Conservation (phyloP, 192 early-diverging fungal genomes). For the Linnemannia exigua region DNA sequence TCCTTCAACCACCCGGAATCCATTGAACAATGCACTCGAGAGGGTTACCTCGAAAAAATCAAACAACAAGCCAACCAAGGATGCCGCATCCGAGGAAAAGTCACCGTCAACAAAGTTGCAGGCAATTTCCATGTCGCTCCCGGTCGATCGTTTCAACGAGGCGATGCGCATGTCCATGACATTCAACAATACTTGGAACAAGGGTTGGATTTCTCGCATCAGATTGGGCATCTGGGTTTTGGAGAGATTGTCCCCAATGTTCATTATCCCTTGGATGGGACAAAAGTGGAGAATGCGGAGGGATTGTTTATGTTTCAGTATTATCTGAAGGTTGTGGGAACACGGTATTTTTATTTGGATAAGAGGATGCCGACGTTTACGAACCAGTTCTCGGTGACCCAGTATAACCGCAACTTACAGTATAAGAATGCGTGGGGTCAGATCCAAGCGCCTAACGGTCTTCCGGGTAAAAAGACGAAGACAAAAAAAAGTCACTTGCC, state of each 20-base stretch:
- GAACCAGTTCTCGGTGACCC: slow-evolving; percentile 94
- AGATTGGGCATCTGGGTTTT: slow-evolving; percentile 85
- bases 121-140: slow-evolving; percentile 95
- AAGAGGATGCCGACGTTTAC: slow-evolving; percentile 75
- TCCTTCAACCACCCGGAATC: slow-evolving; percentile 76
- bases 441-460: slow-evolving; percentile 3
- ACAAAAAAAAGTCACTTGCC: no score
- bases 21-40: slow-evolving; percentile 91
- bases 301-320: slow-evolving; percentile 80
- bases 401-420: slow-evolving; percentile 75
- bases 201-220: slow-evolving; percentile 84
- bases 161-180: slow-evolving; percentile 84
- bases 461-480: slow-evolving; percentile 12
- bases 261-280: slow-evolving; percentile 71
- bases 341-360: slow-evolving; percentile 77
- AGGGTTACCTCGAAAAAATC: slow-evolving; percentile 82
- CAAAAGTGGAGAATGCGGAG: background rate
- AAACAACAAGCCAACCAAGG: slow-evolving; percentile 87
- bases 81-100: slow-evolving; percentile 82
- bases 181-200: slow-evolving; percentile 69
- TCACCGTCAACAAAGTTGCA: slow-evolving; percentile 90
- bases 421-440: background rate
- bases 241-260: slow-evolving; percentile 66
- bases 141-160: slow-evolving; percentile 80
- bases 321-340: slow-evolving; percentile 93